Percentiles rank a stretch among this genome's conserved stretches.
Conservation (phyloP, 2,329 filamentous ascomycete genomes). For the Karstenula rhodostoma region DNA sequence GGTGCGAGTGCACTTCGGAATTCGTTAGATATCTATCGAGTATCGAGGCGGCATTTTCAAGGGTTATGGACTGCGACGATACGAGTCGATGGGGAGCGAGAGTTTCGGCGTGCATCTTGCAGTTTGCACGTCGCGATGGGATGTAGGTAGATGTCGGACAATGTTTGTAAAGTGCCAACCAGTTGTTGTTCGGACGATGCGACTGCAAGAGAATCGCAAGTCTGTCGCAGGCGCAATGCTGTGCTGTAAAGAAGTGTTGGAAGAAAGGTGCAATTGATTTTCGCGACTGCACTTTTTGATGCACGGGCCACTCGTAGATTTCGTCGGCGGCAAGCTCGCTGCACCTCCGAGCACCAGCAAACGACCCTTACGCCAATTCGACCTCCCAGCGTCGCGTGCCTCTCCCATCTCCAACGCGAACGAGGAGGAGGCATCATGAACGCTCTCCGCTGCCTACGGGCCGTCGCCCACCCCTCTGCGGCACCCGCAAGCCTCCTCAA, state of each 20-base stretch:
- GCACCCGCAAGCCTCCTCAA: slow-evolving; percentile 29
- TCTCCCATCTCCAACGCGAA: neutral
- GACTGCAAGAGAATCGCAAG: neutral
- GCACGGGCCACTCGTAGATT: slow-evolving; percentile 33
- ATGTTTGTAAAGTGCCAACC: neutral
- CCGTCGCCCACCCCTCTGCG: slow-evolving; percentile 31
- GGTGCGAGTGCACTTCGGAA: slow-evolving; percentile 52
- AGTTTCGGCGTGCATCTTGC: slow-evolving; percentile 43
- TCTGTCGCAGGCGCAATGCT: slow-evolving; percentile 5
- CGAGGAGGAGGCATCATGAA: slow-evolving; percentile 37
- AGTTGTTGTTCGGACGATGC: neutral
- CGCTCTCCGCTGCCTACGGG: slow-evolving; percentile 41
- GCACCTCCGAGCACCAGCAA: slow-evolving; percentile 20
- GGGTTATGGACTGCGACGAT: slow-evolving; percentile 41
- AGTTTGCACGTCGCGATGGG: neutral
- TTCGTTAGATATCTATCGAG: slow-evolving; percentile 53
- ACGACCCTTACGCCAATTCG: neutral
- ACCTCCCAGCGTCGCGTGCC: neutral
- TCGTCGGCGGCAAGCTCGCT: slow-evolving; percentile 23
- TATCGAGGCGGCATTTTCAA: slow-evolving; percentile 42
- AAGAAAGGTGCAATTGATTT: slow-evolving; percentile 17
- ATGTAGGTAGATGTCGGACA: neutral
- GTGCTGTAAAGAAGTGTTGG: neutral
- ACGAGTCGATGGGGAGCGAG: slow-evolving; percentile 50
- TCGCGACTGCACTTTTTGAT: slow-evolving; percentile 36